Conservation (phyloP, 2,329 filamentous ascomycete species). For the Didymella segeticola region DNA sequence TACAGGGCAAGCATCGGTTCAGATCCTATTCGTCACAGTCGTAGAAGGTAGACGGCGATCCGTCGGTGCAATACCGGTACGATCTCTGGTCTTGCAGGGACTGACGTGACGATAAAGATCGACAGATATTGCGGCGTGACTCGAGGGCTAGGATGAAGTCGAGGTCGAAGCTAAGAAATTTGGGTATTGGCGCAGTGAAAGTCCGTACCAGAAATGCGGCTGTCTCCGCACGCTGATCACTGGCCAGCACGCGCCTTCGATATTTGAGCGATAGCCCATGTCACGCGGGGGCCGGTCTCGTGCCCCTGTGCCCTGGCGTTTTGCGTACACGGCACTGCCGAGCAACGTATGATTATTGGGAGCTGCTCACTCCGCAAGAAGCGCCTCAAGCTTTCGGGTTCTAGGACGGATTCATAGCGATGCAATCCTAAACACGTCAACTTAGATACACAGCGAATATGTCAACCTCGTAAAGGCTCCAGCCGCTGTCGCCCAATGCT, state of each 20-base stretch:
- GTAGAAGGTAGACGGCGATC: not conserved
- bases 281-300: not conserved
- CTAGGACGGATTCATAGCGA: too few relatives aligned
- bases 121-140: constrained; percentile 1
- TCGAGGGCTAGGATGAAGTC: not conserved
- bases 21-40: constrained; percentile 1
- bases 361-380: not conserved
- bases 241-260: not conserved
- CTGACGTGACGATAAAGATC: constrained; percentile 1
- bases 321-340: not conserved
- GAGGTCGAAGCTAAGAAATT: not conserved
- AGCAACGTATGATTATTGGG: too few relatives aligned
- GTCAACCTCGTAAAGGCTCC: too few relatives aligned
- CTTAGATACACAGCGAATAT: too few relatives aligned
- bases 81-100: constrained; percentile 8
- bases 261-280: not conserved
- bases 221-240: constrained; percentile 6
- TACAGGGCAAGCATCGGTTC: not conserved
- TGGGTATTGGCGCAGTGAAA: not conserved
- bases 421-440: too few relatives aligned
- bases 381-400: too few relatives aligned
- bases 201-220: not conserved
- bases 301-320: not conserved
- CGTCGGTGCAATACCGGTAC: constrained; percentile 7
- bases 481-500: too few relatives aligned